A percentile compares a stretch with the other conserved stretches of the same genome.
Conservation (phyloP, 129 eudicot genomes). For the Saussurea involucrata region DNA sequence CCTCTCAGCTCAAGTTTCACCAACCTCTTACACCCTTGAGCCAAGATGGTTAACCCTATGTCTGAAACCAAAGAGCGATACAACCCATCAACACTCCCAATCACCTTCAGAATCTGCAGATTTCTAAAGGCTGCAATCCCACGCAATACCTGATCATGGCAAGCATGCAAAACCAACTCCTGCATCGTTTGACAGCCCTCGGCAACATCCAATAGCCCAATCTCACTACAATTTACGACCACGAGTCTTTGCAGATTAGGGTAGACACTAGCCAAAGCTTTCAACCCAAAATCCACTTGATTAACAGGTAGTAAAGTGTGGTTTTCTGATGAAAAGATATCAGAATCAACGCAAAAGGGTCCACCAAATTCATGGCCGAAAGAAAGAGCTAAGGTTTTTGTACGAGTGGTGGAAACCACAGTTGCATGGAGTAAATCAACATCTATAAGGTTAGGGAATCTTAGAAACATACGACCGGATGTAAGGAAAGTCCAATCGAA, state of each 20-base stretch:
- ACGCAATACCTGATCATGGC: constrained; percentile 55
- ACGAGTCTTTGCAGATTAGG: constrained; percentile 60
- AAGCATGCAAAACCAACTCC: constrained; percentile 67
- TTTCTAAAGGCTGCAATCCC: constrained; percentile 59
- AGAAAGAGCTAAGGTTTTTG: constrained; percentile 34
- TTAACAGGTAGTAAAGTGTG: constrained; percentile 27
- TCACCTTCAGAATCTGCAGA: constrained; percentile 71
- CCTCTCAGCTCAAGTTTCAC: constrained; percentile 82
- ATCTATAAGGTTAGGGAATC: constrained; percentile 69
- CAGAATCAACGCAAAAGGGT: constrained; percentile 44
- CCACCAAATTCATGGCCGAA: constrained; percentile 40
- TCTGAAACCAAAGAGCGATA: constrained; percentile 62
- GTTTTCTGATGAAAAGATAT: constrained; percentile 9
- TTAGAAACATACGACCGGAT: constrained; percentile 48
- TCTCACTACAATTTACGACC: constrained; percentile 58
- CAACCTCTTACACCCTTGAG: constrained; percentile 83
- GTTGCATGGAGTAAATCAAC: constrained; percentile 57
- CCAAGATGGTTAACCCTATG: constrained; percentile 79
- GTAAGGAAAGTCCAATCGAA: constrained; percentile 67
- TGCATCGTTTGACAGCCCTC: constrained; percentile 58
- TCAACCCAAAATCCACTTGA: constrained; percentile 59
- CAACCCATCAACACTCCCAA: constrained; percentile 60
- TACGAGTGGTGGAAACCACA: constrained; percentile 30
- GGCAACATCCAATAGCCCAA: constrained; percentile 65
- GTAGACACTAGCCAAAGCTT: constrained; percentile 39